Base-by-base conservation (phyloP, 352 stramenopile species). In the Pythium plurisporium region DNA sequence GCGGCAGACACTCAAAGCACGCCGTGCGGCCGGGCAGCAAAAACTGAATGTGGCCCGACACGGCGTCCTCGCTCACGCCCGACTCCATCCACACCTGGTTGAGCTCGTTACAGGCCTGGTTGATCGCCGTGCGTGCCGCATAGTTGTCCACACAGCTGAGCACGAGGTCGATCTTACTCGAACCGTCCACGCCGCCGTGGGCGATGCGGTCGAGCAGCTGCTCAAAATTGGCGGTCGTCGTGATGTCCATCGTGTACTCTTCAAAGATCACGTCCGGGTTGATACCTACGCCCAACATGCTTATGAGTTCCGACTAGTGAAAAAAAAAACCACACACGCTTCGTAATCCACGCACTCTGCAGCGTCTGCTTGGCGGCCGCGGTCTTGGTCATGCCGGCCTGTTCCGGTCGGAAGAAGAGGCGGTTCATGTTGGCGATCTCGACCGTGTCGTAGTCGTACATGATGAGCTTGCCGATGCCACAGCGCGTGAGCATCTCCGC, bases 361-460 rank as follows among this genome's bases (percentile, higher is more conserved):
- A 96, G 70, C 10, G 86, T 94, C 64, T 94, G 81, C 60, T 91
- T 94, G 27, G 87, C 85, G 0, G 87, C 87, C 8, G 84, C 83
- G 2, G 83, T 92, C 73, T 96, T 96, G 64, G 78, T 89, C 73
- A 91, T 82, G 41, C 86, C 86, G 0, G 79, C 84, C 59, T 96
- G 86, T 55, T 93, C 79, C 3, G 86, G 86, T 4, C 84, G 83
- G 62, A 95, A 96, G 72, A 96, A 96, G 29, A 96, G 67, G 30
- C 87, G 86, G 65, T 96, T 96, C 87, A 96, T 96, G 55, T 96
- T 96, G 48, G 82, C 87, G 50, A 95, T 75, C 71, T 95, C 87
- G 43, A 96, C 87, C 25, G 68, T 87, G 66, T 96, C 87, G 64
- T 95, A 96, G 70, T 96, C 87, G 62, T 92, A 93, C 64, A 96